A percentile compares a stretch with the other conserved stretches of the same genome.
phyloP scores from a whole-genome alignment of 2,329 filamentous ascomycete species.

The Myriosclerotinia scirpicola region DNA sequence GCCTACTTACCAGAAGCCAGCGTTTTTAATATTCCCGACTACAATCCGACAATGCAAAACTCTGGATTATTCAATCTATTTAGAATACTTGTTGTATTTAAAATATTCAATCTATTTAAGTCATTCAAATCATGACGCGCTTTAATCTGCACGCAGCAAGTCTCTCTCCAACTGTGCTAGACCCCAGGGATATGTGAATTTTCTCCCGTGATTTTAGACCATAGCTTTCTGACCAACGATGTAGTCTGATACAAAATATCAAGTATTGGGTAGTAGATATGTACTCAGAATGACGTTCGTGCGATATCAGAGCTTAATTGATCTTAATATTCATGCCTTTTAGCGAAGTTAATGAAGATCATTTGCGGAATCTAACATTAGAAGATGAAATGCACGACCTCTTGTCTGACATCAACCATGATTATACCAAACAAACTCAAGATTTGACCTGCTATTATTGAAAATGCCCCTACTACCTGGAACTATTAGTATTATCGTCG shows the following conservation, averaged over 20 bases:
- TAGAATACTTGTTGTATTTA: no score
- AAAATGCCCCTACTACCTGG: neutral
- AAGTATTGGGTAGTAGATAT: slow-evolving; percentile 24
- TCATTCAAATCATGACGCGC: slow-evolving; percentile 25
- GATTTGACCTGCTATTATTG: neutral
- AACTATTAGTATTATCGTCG: no score
- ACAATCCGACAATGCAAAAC: no score
- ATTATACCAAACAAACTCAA: neutral
- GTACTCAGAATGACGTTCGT: neutral
- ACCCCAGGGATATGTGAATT: slow-evolving; percentile 38
- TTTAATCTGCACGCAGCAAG: slow-evolving; percentile 43
- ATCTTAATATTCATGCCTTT: neutral
- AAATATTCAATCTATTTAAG: no score
- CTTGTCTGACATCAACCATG: neutral
- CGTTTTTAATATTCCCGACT: no score
- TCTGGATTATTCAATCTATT: no score
- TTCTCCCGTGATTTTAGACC: slow-evolving; percentile 2
- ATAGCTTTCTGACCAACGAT: neutral
- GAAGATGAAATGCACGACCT: neutral
- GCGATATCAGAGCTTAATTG: neutral
- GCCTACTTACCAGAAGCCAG: slow-evolving; percentile 27
- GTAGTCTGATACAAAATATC: slow-evolving; percentile 26
- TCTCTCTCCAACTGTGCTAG: slow-evolving; percentile 37
- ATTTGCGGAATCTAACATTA: neutral
- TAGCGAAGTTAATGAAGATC: neutral